Evolutionary conservation across 129 eudicot genomes (phyloP), one percentile per base, ranked within the genome.

Genomic region (Lactuca sativa): DNA sequence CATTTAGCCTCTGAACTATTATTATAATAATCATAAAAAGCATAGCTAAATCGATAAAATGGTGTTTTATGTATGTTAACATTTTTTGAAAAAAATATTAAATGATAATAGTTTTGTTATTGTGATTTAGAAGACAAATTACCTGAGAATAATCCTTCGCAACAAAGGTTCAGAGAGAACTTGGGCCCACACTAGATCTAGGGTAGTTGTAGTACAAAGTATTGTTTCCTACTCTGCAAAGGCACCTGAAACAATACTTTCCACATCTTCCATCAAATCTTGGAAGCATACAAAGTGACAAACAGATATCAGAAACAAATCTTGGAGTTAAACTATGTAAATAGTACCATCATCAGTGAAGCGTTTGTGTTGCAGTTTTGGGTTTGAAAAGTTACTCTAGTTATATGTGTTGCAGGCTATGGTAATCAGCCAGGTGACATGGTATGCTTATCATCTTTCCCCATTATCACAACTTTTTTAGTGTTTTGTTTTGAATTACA

Each of bases 161-260:
- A 93, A 77, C 77, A 93, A 83, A 71, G 90, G 88, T 83, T 93
- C 96, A 0, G 92, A 82, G 55, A 93, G 77, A 72, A 89, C 85
- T 78, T 93, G 98, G 52, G 92, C 98, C 98, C 98, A 93, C 62
- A 77, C 92, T 25, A 89, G 71, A 78, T 93, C 85, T 33, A 93
- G 57, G 62, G 54, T 83, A 16, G 87, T 79, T 48, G 95, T 81
- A 64, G 95, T 81, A 75, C 97, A 89, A 36, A 93, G 87, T 70
- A 85, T 81, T 30, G 83, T 86, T 80, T 93, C 98, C 98, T 97
- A 93, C 80, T 85, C 82, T 18, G 95, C 78, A 70, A 89, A 86
- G 32, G 92, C 89, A 77, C 80, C 62, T 7, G 96, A 86, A 71
- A 93, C 80, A 38, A 93, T 86, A 80, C 75, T 74, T 56, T 89